Conservation (phyloP, 345 rosid species). For the Bruguiera gymnorhiza region DNA sequence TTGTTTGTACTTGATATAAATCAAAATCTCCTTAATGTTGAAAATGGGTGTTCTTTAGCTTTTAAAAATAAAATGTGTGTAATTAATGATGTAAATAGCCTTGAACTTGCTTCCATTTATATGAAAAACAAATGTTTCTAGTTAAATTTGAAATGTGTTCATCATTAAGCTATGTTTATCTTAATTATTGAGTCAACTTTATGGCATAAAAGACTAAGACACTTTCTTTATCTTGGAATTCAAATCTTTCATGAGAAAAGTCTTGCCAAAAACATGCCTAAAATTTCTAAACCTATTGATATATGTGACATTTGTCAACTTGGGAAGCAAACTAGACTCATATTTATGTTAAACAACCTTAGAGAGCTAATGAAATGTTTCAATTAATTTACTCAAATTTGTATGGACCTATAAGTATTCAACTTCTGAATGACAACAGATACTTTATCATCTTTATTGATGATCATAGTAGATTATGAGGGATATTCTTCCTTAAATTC, state of each 20-base stretch:
- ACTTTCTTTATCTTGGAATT: too few relatives aligned
- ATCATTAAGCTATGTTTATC: too few relatives aligned
- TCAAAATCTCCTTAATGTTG: neutral
- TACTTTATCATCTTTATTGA: constrained; percentile 11
- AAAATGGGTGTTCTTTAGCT: too few relatives aligned
- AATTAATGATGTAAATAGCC: neutral
- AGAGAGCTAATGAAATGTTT: neutral
- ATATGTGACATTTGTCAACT: neutral
- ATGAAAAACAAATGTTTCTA: neutral
- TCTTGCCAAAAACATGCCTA: neutral
- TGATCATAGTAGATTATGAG: neutral
- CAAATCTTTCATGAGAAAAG: too few relatives aligned
- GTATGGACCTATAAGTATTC: neutral
- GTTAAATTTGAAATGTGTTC: too few relatives aligned
- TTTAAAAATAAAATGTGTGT: neutral
- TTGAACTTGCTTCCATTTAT: neutral
- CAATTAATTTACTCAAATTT: neutral
- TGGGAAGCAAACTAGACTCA: neutral
- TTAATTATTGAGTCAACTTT: too few relatives aligned
- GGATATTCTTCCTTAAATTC: neutral
- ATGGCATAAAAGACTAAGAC: too few relatives aligned
- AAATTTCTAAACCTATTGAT: neutral
- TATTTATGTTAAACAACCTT: neutral
- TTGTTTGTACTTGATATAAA: constrained; percentile 8
- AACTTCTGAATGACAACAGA: neutral